phyloP scores from a whole-genome alignment of 140 eudicot species.

The Cichorium intybus region DNA sequence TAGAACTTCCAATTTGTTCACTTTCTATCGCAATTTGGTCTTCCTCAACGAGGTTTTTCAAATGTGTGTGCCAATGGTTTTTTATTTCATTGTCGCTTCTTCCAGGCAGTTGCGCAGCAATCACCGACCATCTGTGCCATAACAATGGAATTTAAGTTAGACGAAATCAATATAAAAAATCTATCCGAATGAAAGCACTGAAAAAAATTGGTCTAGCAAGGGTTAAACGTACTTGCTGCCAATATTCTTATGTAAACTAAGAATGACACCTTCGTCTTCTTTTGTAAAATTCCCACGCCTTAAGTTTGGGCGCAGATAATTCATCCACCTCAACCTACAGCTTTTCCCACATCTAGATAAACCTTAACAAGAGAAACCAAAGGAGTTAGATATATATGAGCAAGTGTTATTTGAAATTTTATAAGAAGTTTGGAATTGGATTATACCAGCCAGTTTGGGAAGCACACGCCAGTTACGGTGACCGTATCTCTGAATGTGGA shows the following conservation, averaged over 20 bases:
- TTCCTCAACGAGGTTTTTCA: conserved; percentile 28
- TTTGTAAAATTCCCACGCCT: conserved; percentile 47
- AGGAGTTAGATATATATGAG: background rate
- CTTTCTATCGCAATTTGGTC: background rate
- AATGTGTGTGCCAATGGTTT: conserved; percentile 81
- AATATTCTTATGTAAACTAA: conserved; percentile 31
- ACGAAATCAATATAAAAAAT: background rate
- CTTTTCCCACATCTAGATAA: conserved; percentile 59
- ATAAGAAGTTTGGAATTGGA: background rate
- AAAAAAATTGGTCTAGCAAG: background rate
- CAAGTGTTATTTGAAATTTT: background rate
- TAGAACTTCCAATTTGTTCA: background rate
- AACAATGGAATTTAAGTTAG: background rate
- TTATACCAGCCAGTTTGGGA: conserved; percentile 6
- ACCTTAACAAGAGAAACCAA: conserved; percentile 31
- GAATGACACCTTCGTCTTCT: conserved; percentile 48
- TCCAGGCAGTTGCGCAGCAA: conserved; percentile 78
- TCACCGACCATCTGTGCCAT: conserved; percentile 72
- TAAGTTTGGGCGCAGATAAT: conserved; percentile 47
- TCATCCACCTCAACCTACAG: conserved; percentile 63
- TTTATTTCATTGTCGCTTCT: conserved; percentile 95
- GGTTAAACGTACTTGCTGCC: conserved; percentile 50
- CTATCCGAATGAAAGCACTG: background rate
- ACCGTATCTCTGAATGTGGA: conserved; percentile 1
- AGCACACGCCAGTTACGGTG: conserved; percentile 12